phyloP scores from a whole-genome alignment of 371 early-diverging fungal species.

The Neoconidiobolus thromboides region DNA sequence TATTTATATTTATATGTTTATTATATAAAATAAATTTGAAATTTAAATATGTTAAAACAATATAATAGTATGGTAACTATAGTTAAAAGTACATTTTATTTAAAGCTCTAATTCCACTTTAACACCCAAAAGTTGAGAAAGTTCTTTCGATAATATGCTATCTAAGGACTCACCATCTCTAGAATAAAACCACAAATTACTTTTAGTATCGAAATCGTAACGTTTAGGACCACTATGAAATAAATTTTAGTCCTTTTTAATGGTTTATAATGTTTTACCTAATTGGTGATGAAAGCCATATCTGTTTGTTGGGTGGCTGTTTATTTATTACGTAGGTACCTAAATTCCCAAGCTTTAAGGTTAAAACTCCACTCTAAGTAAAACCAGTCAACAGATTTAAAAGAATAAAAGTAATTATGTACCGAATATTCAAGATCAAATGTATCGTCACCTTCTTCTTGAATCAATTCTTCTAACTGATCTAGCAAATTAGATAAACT shows the following conservation, averaged over 20 bases:
- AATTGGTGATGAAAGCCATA: slow-evolving; percentile 94
- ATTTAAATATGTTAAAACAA: too few relatives aligned
- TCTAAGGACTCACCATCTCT: slow-evolving; percentile 9
- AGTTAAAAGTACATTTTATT: too few relatives aligned
- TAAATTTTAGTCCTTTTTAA: not conserved
- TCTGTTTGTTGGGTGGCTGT: slow-evolving; percentile 95
- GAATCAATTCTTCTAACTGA: slow-evolving; percentile 59
- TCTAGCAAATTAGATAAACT: slow-evolving; percentile 49
- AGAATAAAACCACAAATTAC: slow-evolving; percentile 48
- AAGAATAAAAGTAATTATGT: slow-evolving; percentile 12
- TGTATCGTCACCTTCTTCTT: slow-evolving; percentile 40
- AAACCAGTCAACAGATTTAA: not conserved
- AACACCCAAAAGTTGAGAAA: not conserved
- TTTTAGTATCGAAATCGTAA: slow-evolving; percentile 45
- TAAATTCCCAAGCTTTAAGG: slow-evolving; percentile 51
- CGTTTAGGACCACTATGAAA: slow-evolving; percentile 69
- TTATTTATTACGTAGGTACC: slow-evolving; percentile 97
- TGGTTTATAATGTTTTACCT: slow-evolving; percentile 17
- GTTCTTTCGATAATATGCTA: slow-evolving; percentile 5
- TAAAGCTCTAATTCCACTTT: not conserved
- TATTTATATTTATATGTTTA: too few relatives aligned
- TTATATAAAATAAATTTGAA: too few relatives aligned
- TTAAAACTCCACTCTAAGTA: slow-evolving; percentile 61
- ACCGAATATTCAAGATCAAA: slow-evolving; percentile 75
- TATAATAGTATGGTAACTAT: too few relatives aligned